A percentile compares a stretch with the other conserved stretches of the same genome.
Evolutionary conservation across 1,139 yeast species (phyloP).

Genomic region (Chernovozyma aurita): DNA sequence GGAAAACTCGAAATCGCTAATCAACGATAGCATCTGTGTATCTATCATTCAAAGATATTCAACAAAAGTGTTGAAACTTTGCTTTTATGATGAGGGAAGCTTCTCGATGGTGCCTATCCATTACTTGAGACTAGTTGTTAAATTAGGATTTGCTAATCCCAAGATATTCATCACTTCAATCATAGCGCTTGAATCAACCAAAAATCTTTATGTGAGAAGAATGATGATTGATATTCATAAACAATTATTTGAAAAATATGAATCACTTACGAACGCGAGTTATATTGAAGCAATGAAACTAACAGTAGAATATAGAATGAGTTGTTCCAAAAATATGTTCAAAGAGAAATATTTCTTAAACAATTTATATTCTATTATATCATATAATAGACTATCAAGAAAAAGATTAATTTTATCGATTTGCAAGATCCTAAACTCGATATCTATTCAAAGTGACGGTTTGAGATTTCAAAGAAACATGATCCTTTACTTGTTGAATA

Average conservation of each 20-base stretch:
- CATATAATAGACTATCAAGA: conserved; percentile 32
- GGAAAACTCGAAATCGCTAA: conserved; percentile 42
- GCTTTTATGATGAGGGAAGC: conserved; percentile 42
- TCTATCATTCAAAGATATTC: conserved; percentile 65
- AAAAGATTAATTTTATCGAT: conserved; percentile 40
- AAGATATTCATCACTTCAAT: conserved; percentile 62
- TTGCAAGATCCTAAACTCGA: conserved; percentile 19
- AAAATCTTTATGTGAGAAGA: conserved; percentile 34
- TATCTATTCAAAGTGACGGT: conserved; percentile 10
- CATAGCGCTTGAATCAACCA: conserved; percentile 64
- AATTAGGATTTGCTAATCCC: conserved; percentile 73
- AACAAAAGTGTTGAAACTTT: conserved; percentile 40
- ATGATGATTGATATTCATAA: conserved; percentile 51
- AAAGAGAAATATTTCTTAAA: conserved; percentile 18
- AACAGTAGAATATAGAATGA: conserved; percentile 45
- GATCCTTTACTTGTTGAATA: conserved; percentile 29
- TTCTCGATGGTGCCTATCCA: conserved; percentile 47
- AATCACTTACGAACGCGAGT: conserved; percentile 62
- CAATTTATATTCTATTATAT: conserved; percentile 38
- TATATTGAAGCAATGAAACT: conserved; percentile 60
- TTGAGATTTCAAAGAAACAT: conserved; percentile 20
- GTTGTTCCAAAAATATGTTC: conserved; percentile 18
- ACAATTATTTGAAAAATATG: conserved; percentile 59
- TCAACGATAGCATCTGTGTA: conserved; percentile 69
- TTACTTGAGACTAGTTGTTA: conserved; percentile 51